Percentiles rank a stretch among this genome's conserved stretches.
Evolutionary conservation across 2,329 filamentous ascomycete genomes (phyloP).

Genomic region (Fusarium sp.): DNA sequence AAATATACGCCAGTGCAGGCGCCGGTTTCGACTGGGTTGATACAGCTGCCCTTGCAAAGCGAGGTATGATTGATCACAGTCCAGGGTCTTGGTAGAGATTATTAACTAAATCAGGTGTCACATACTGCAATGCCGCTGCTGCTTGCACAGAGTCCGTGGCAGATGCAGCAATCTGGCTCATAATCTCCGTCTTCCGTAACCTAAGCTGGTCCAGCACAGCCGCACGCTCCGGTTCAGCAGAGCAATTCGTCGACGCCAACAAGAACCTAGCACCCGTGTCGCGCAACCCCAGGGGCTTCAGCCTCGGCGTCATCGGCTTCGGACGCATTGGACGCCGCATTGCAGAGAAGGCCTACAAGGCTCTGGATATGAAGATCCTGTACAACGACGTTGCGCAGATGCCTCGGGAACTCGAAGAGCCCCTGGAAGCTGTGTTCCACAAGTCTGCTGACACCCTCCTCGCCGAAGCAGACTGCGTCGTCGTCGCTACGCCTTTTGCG

Average conservation of each 20-base stretch:
- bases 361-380: constrained; percentile 48
- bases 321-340: constrained; percentile 46
- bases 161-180: constrained; percentile 47
- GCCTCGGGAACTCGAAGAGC: constrained; percentile 26
- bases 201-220: constrained; percentile 46
- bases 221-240: constrained; percentile 43
- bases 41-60: constrained; percentile 39
- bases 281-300: constrained; percentile 44
- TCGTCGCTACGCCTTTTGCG: constrained; percentile 45
- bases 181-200: constrained; percentile 47
- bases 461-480: constrained; percentile 44
- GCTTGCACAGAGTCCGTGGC: constrained; percentile 48
- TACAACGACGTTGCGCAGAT: constrained; percentile 47
- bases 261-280: constrained; percentile 44
- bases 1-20: constrained; percentile 46
- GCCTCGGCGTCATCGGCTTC: constrained; percentile 46
- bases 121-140: constrained; percentile 46
- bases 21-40: constrained; percentile 49
- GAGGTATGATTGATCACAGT: constrained; percentile 20
- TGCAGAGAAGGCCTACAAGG: constrained; percentile 47
- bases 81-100: fast-evolving
- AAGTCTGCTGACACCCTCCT: constrained; percentile 42
- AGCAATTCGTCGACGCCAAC: constrained; percentile 46
- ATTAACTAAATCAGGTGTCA: constrained; percentile 34
- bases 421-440: constrained; percentile 38